Conservation (phyloP, 225 moss, liverwort and hornwort species). For the Neckera pumila region DNA sequence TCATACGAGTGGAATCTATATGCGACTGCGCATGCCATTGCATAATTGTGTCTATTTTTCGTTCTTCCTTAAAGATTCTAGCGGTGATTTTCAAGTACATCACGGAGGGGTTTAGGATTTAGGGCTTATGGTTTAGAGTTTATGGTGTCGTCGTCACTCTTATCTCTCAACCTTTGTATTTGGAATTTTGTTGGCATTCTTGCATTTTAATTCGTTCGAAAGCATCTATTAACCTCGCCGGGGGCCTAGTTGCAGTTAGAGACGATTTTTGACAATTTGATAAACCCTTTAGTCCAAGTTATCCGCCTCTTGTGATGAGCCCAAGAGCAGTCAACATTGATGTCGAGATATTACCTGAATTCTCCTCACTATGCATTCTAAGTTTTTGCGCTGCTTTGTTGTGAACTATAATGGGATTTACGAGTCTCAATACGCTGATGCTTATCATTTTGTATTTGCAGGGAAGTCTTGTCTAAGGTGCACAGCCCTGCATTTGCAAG, state of each 20-base stretch:
- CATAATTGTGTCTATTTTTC: not conserved
- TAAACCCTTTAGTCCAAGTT: not conserved
- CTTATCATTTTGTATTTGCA: constrained; percentile 1
- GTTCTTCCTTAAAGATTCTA: not conserved
- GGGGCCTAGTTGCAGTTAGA: not conserved
- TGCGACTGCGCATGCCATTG: not conserved
- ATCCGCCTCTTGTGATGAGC: not conserved
- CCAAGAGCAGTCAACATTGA: not conserved
- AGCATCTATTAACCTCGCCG: not conserved
- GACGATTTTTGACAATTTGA: not conserved
- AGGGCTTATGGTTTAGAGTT: not conserved
- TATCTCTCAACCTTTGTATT: not conserved
- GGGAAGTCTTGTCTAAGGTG: constrained; percentile 23
- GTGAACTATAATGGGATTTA: not conserved
- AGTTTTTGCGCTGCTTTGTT: not conserved
- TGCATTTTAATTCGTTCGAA: not conserved
- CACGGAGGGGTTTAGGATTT: not conserved
- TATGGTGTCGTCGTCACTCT: not conserved
- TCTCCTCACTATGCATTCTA: not conserved
- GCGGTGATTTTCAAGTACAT: not conserved
- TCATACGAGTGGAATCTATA: not conserved
- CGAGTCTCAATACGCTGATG: not conserved
- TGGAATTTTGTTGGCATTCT: not conserved
- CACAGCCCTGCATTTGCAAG: constrained; percentile 25
- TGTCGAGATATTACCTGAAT: not conserved